Base-by-base conservation (phyloP, 768 basidiomycete species). In the Suillus cothurnatus region DNA sequence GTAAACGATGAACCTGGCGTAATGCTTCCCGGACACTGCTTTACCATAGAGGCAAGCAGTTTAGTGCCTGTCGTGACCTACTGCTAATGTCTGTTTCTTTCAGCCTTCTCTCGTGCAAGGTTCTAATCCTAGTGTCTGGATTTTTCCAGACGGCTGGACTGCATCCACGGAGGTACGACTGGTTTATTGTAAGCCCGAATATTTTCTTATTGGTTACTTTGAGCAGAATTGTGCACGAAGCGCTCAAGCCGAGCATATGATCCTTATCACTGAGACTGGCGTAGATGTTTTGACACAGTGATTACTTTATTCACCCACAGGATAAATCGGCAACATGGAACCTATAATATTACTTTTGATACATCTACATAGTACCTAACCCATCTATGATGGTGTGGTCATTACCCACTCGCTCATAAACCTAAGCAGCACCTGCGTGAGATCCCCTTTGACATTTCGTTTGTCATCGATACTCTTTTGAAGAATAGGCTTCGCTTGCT, bases 111-210 rank as follows among this genome's bases (percentile, higher is more conserved):
- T 97, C 38, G 84, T 96, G 15, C 91, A 94, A 77, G 94, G 94
- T 14, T 75, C 79, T 6, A 81, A 91, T 64, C 82, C 93, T 0
- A 73, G 78, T 31, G 86, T 86, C 3, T 90, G 89, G 86, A 85
- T 93, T 64, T 96, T 93, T 75, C 92, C 92, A 2, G 95, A 97
- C 72, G 93, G 92, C 31, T 97, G 95, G 95, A 95, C 94, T 3
- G 88, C 91, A n/a, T 91, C 92, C 0, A 95, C 94, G 0, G 88
- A 92, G 81, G 95, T 88, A 71, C 62, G 85, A 34, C 39, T 52
- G 2, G 19, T 17, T 2, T 34, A 12, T 34, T 63, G 19, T 64
- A 36, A 50, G 52, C 23, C 38, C 32, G n/a, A 43, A 32, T 39
- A 21, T 12, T 36, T 17, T 39, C 55, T 70, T 43, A 71, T 38